phyloP scores from a whole-genome alignment of 257 asterid species.

The Leptodermis oblonga region DNA sequence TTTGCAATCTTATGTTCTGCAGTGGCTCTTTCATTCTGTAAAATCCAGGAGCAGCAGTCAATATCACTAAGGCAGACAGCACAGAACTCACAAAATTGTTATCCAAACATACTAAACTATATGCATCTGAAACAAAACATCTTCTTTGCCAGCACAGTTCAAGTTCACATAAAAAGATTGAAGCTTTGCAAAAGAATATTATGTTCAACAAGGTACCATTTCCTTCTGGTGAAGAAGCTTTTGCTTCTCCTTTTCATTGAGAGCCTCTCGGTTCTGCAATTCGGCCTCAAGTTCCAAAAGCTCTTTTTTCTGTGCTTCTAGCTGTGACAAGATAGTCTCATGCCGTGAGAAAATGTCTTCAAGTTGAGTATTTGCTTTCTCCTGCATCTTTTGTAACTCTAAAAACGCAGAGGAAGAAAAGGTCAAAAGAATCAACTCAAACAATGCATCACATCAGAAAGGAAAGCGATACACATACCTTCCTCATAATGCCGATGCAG shows the following conservation, averaged over 20 bases:
- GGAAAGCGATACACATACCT: too few relatives aligned
- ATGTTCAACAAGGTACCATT: constrained; percentile 27
- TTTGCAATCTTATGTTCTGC: constrained; percentile 61
- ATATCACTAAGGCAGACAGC: too few relatives aligned
- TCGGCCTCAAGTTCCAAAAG: constrained; percentile 26
- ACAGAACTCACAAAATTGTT: too few relatives aligned
- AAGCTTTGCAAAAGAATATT: too few relatives aligned
- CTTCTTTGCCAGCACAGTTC: not conserved
- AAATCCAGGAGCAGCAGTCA: too few relatives aligned
- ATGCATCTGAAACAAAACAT: not conserved
- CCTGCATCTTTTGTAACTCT: constrained; percentile 16
- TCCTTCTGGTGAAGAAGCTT: constrained; percentile 30
- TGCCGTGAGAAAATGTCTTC: constrained; percentile 9
- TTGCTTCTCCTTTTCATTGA: constrained; percentile 28
- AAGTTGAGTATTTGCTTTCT: constrained; percentile 14
- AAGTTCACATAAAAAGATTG: too few relatives aligned
- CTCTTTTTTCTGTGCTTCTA: constrained; percentile 11
- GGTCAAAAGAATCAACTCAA: too few relatives aligned
- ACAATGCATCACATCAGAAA: too few relatives aligned
- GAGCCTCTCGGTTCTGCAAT: constrained; percentile 44
- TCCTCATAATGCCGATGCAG: too few relatives aligned
- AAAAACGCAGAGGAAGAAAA: too few relatives aligned
- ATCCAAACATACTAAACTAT: not conserved
- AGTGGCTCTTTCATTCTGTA: constrained; percentile 64
- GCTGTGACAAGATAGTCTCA: constrained; percentile 3